These are phyloP conservation scores for Neocallimastix lanati DNA, from an alignment of 192 early-diverging fungal species.

Conservation along the genomic window DNA sequence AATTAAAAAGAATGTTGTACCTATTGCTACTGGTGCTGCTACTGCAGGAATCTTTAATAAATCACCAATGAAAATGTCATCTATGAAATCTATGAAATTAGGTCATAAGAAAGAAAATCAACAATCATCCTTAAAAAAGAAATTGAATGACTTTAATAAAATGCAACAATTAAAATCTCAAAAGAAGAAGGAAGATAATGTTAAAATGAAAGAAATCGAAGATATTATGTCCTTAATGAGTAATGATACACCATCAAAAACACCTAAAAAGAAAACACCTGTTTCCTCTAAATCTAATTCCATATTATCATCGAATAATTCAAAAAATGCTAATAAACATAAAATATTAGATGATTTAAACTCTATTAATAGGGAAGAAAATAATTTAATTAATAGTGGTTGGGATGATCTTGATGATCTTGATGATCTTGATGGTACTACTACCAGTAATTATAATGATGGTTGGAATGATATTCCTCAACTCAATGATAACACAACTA, in stretches of 20 bases:
- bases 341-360: background rate
- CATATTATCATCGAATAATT: background rate
- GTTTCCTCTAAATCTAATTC: background rate
- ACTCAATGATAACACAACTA: background rate
- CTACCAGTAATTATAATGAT: background rate
- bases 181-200: background rate
- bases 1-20: background rate
- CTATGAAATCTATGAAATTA: background rate
- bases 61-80: background rate
- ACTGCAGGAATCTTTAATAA: background rate
- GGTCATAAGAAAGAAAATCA: background rate
- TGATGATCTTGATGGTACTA: background rate
- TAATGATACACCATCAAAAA: background rate
- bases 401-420: background rate
- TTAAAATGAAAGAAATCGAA: background rate
- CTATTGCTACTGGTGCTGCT: background rate
- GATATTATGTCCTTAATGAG: background rate
- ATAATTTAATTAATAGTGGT: background rate
- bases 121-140: background rate
- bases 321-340: background rate
- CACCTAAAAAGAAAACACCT: background rate
- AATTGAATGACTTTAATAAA: background rate
- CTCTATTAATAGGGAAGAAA: background rate
- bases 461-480: background rate
- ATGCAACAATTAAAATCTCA: background rate